Conservation (phyloP, 345 rosid genomes). For the Gossypium longicalyx region DNA sequence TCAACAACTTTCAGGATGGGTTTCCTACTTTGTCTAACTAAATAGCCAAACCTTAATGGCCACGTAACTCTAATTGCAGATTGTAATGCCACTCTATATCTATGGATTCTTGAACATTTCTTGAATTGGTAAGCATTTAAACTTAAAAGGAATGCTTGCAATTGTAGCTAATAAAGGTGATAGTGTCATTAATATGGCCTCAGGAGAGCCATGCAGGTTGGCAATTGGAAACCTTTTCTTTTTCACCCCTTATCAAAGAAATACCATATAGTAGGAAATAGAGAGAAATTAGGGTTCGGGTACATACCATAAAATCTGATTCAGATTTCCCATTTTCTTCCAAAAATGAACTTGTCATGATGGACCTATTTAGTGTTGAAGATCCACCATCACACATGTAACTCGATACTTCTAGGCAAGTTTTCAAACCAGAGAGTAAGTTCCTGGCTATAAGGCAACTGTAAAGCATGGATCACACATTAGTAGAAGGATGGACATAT, state of each 20-base stretch:
- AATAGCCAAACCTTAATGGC: not conserved
- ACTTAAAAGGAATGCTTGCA: not conserved
- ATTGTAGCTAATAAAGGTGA: not conserved
- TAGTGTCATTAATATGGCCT: not conserved
- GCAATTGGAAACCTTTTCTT: not conserved
- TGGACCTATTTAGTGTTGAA: slow-evolving; percentile 52
- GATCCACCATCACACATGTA: slow-evolving; percentile 79
- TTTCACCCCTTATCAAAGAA: not conserved
- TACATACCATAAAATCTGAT: slow-evolving; percentile 50
- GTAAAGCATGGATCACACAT: slow-evolving; percentile 28
- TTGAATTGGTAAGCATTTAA: not conserved
- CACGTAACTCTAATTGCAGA: not conserved
- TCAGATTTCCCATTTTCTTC: slow-evolving; percentile 64
- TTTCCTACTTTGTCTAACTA: not conserved
- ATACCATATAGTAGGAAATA: not conserved
- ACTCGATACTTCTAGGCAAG: slow-evolving; percentile 78
- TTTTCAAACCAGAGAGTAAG: slow-evolving; percentile 83
- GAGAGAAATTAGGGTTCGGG: not conserved
- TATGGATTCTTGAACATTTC: not conserved
- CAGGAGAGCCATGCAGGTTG: not conserved
- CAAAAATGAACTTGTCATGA: slow-evolving; percentile 46
- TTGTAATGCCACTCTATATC: not conserved
- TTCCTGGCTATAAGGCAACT: slow-evolving; percentile 99
- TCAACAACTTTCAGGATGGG: not conserved
- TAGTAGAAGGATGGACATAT: not conserved